Base-by-base conservation (phyloP, 768 basidiomycete species). In the Calocera viscosa region DNA sequence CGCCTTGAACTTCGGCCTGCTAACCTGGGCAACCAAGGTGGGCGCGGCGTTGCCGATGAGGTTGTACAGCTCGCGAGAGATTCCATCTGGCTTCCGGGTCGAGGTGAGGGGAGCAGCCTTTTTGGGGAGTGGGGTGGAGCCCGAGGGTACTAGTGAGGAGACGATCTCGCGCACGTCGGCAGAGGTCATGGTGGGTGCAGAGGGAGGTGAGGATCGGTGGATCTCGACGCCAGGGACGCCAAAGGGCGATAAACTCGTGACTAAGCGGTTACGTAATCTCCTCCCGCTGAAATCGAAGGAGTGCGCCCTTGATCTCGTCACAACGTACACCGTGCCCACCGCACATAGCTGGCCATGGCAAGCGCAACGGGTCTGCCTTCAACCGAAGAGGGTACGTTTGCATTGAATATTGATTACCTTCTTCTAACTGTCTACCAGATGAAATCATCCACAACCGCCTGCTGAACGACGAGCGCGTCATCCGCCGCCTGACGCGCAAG, bases 1-100 rank as follows among this genome's bases (percentile, higher is more conserved):
- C 76, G 92, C 89, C 74, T 94, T 94, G 67, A 94, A 82, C 66
- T 86, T 85, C 38, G 91, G 90, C 74, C 91, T 90, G 30, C 87
- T 82, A 67, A 87, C 82, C 71, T 90, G 87, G 35, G 89, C 83
- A 0, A 86, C 88, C 63, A 98, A 82, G 1, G 89, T 86, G 0
- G 95, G 94, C 12, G 89, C 89, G 63, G 91, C 89, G 68, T 91
- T 86, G n/a, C 95, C 95, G 70, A 99, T 97, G 68, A 99, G 84
- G 0, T 90, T 87, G 77, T 90, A 97, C 1, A 99, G 82, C 76
- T 97, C 94, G 71, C 94, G 82, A 0, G 93, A 88, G 68, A 97
- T 94, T 22, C 95, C 94, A 22, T 93, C 91, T 2, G 90, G 90
- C 76, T 90, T 91, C 72, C 83, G 82, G n/a, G 78, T 66, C 26